These are phyloP conservation scores for Camellia oleifera DNA, from an alignment of 179 eudicot genomes.

Conservation along the genomic window DNA sequence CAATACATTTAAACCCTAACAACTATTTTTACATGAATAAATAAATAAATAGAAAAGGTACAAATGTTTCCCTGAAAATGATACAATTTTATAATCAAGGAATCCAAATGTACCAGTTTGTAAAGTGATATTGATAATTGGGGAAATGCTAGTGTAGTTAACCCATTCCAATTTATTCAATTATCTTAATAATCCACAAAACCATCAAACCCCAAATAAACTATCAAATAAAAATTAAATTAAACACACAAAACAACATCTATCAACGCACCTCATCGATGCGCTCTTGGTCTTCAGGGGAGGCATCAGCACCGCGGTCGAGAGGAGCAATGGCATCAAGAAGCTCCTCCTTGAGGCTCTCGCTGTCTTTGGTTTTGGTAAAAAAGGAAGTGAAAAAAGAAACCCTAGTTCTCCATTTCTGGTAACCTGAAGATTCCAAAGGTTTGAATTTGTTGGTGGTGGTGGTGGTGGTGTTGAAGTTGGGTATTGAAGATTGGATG, in stretches of 20 bases:
- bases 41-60: too few species aligned
- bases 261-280: slow-evolving; percentile 57
- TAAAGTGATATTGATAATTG: too few species aligned
- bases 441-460: not conserved
- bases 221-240: slow-evolving; percentile 23
- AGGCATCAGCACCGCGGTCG: slow-evolving; percentile 70
- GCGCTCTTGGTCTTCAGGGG: slow-evolving; percentile 49
- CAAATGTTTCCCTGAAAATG: too few species aligned
- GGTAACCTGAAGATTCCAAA: not conserved
- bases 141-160: too few species aligned
- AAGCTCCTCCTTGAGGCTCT: slow-evolving; percentile 57
- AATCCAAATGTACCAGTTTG: too few species aligned
- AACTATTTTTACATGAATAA: too few species aligned
- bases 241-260: slow-evolving; percentile 18
- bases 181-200: slow-evolving; percentile 22
- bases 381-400: slow-evolving; percentile 56
- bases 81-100: too few species aligned
- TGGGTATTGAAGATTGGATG: not conserved
- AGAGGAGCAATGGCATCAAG: slow-evolving; percentile 60
- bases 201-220: slow-evolving; percentile 30
- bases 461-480: not conserved
- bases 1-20: too few species aligned
- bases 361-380: slow-evolving; percentile 35
- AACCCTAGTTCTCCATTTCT: slow-evolving; percentile 31
- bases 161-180: not conserved